phyloP scores from a whole-genome alignment of 257 asterid genomes.

The Rubia yunnanensis region DNA sequence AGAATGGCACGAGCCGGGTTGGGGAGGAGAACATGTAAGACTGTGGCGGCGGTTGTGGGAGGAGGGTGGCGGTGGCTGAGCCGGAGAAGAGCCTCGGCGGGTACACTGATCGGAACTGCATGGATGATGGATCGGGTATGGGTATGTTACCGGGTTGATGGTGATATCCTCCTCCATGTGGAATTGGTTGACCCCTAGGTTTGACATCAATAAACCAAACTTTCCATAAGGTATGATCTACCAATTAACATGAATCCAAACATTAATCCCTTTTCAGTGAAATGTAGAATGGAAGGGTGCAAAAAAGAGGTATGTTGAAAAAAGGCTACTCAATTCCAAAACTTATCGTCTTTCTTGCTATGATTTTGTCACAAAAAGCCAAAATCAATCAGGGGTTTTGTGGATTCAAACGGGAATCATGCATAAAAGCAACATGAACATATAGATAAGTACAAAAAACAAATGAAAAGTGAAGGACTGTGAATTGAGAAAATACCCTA shows the following conservation, averaged over 20 bases:
- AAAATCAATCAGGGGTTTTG: neutral
- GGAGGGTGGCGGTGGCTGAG: constrained; percentile 26
- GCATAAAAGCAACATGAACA: neutral
- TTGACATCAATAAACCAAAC: neutral
- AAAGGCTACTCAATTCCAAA: neutral
- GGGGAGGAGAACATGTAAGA: constrained; percentile 47
- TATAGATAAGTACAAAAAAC: neutral
- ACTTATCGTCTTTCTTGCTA: neutral
- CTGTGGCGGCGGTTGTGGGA: constrained; percentile 23
- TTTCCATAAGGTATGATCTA: too few species aligned
- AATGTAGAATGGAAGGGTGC: neutral
- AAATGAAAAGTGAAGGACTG: too few species aligned
- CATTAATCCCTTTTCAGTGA: neutral
- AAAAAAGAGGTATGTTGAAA: neutral
- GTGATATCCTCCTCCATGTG: constrained; percentile 41
- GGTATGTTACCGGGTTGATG: constrained; percentile 24
- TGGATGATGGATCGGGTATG: constrained; percentile 25
- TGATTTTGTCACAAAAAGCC: neutral
- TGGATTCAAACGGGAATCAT: neutral
- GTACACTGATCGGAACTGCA: constrained; percentile 48
- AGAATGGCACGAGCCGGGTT: constrained; percentile 36
- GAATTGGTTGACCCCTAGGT: constrained; percentile 47
- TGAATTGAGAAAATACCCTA: constrained; percentile 35
- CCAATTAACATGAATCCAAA: neutral
- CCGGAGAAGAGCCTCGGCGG: constrained; percentile 41